Conservation (phyloP, 2,329 filamentous ascomycete genomes). For the Periconia macrospinosa region DNA sequence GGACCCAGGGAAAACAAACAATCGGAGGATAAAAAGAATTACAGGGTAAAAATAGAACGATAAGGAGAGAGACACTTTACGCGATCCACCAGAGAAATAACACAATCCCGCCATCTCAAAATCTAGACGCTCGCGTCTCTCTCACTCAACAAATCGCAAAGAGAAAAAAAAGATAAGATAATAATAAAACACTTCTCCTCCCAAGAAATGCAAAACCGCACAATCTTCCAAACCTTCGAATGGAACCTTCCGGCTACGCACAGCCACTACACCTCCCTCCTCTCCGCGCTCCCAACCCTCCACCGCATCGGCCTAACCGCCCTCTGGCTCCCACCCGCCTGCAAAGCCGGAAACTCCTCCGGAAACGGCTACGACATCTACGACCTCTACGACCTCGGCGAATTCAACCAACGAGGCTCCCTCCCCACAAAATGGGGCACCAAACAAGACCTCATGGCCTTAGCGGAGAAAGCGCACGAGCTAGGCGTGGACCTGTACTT, state of each 20-base stretch:
- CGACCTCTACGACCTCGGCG: constrained; percentile 4
- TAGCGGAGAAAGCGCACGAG: background rate
- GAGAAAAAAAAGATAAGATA: background rate
- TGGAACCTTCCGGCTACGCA: background rate
- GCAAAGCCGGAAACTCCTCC: constrained; percentile 2
- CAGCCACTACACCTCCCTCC: background rate
- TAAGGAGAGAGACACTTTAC: too few species aligned
- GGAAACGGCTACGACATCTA: constrained; percentile 4
- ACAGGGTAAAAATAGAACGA: too few species aligned
- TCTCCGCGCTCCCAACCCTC: background rate
- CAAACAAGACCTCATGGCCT: background rate
- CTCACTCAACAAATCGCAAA: background rate
- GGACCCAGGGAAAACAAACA: too few species aligned
- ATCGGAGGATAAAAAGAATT: too few species aligned
- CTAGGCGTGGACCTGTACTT: background rate
- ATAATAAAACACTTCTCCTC: background rate
- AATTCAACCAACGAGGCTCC: constrained; percentile 1
- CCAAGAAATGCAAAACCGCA: background rate
- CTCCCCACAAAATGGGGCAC: constrained; percentile 2
- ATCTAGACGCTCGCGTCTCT: too few species aligned
- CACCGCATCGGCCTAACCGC: background rate
- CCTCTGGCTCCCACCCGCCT: constrained; percentile 1
- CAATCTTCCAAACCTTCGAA: constrained; percentile 4
- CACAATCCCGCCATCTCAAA: too few species aligned
- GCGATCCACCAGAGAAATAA: too few species aligned